Base-by-base conservation (phyloP, 179 eudicot genomes). In the Beta macrorhiza region DNA sequence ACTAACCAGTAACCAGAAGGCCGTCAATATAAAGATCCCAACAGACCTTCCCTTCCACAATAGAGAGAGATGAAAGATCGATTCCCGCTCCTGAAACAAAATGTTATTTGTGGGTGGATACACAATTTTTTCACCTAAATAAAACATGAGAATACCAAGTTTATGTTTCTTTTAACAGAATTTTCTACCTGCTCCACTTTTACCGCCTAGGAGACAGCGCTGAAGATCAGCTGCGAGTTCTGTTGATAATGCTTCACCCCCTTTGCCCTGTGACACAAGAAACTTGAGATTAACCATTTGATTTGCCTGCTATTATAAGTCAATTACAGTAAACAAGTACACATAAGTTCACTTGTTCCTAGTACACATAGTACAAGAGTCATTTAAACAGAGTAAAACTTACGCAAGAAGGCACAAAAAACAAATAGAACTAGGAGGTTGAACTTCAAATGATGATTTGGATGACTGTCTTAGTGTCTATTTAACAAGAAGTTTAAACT, bases 1-100 rank as follows among this genome's bases (percentile, higher is more conserved):
- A 64, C 99, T n/a, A n/a, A n/a, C n/a, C n/a, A n/a, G n/a, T 90
- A 72, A 93, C 90, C 69, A 94, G 97, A 58, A 97, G 97, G 56
- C 97, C 92, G 79, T 97, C 98, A 47, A 97, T 90, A 74, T 94
- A 97, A 53, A 92, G 91, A 87, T 97, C 99, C 99, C 99, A 97
- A 84, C 98, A 97, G 52, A 91, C 82, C 87, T 94, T 94, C 65
- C 97, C 97, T 76, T 91, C 94, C 81, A 90, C 91, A 44, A 94
- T 91, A 71, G 90, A 88, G 45, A 97, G 89, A 82, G 97, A 91
- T 10, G 95, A 90, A 75, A 89, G 94, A 87, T 94, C 97, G 83
- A 97, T 94, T 67, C 93, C 97, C 84, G 98, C 97, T 52, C 97
- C 97, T 94, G 87, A 83, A 76, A 84, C 25, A 83, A 79, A 67